Base-by-base conservation (phyloP, 2,329 filamentous ascomycete species). In the Fusarium drepaniforme region DNA sequence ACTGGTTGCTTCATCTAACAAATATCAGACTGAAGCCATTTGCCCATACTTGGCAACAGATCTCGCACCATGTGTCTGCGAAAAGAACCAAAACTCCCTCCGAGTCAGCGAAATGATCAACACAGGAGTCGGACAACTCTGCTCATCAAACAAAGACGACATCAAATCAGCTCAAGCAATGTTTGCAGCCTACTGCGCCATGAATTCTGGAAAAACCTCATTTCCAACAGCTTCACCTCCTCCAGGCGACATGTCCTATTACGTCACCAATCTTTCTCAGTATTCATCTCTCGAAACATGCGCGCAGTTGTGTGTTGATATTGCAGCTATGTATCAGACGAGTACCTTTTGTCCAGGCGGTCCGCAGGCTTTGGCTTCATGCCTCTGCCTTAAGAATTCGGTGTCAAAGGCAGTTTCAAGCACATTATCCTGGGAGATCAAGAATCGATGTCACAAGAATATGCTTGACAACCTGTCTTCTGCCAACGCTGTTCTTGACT, bases 161-260 rank as follows among this genome's bases (percentile, higher is more conserved):
- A 6, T 58, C 21, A 38, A 58, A 1, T 58, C 56, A 18, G 56
- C 56, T 1, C 56, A 58, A 15, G 16, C 56, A 21, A 58, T 58
- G 56, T 58, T 58, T 40, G 56, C 56, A n/a, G 56, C 56, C 3
- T 58, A 58, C 56, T 58, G 56, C 21, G 56, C 21, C 21, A 58
- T 58, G 56, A 58, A 58, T 8, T 21, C 33, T 1, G 56, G 33
- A 8, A 38, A 37, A 3, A 58, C 56, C 2, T 38, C 56, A 2
- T 40, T 58, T 5, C 56, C 56, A 5, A 25, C n/a, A 2, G 12
- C 56, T 12, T 18, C 35, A 25, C 9, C 28, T 28, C 56, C 56
- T 12, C 56, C 56, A 8, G 56, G 56, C 21, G 56, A 40, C 35
- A 40, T 58, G 56, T 18, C 56, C 1, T 58, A 58, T 21, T 58